These are phyloP conservation scores for Mycothermus thermophilus DNA, from an alignment of 495 filamentous ascomycete genomes.

Conservation along the genomic window DNA sequence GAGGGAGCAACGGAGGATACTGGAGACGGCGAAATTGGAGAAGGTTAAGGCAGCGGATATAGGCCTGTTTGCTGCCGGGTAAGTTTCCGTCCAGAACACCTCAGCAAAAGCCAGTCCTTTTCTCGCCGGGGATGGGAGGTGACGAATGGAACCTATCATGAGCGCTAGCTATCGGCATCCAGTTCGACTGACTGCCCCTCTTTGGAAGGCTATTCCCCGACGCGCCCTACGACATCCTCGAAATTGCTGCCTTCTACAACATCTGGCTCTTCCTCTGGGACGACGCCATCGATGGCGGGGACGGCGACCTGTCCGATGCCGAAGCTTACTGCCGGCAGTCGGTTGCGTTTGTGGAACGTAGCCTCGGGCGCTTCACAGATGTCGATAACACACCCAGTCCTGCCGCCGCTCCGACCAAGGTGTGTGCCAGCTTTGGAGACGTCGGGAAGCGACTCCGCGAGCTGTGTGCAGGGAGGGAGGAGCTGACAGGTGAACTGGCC, in stretches of 20 bases:
- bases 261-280: constrained; percentile 13
- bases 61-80: constrained; percentile 7
- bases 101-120: not conserved
- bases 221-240: not conserved
- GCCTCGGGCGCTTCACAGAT: too few species aligned
- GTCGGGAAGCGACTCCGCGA: constrained; percentile 2
- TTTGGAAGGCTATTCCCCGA: too few species aligned
- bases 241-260: constrained; percentile 5
- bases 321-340: constrained; percentile 7
- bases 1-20: too few species aligned
- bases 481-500: not conserved
- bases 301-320: not conserved
- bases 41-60: constrained; percentile 6
- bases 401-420: constrained; percentile 2
- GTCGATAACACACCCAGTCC: too few species aligned
- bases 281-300: constrained; percentile 7
- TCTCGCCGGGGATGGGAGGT: too few species aligned
- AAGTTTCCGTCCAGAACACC: too few species aligned
- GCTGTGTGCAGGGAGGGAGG: constrained; percentile 1
- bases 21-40: too few species aligned
- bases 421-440: constrained; percentile 9
- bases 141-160: too few species aligned
- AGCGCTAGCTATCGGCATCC: too few species aligned
- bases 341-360: constrained; percentile 2
- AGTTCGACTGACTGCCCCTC: too few species aligned